A percentile compares a stretch with the other conserved stretches of the same genome.
phyloP scores from a whole-genome alignment of 345 rosid genomes.

The Citrus reticulata region DNA sequence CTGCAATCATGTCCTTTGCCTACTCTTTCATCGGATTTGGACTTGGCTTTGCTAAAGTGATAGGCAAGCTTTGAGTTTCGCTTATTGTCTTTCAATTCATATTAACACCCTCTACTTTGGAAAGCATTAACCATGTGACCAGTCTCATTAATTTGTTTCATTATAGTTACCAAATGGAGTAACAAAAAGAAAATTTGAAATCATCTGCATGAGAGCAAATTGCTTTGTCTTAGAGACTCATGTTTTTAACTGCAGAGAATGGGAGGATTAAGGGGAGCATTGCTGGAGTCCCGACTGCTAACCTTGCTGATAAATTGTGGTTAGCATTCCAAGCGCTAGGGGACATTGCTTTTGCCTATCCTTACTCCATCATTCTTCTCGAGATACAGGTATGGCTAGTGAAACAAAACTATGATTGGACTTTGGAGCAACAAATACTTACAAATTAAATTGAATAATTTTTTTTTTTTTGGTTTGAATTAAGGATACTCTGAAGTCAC shows the following conservation, averaged over 20 bases:
- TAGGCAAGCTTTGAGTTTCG: conserved; percentile 20
- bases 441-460: not conserved
- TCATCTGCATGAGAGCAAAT: not conserved
- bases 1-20: conserved; percentile 45
- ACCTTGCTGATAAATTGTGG: conserved; percentile 36
- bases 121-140: not conserved
- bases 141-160: not conserved
- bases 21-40: conserved; percentile 46
- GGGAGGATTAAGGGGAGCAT: conserved; percentile 48
- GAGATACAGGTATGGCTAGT: conserved; percentile 52
- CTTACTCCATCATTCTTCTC: conserved; percentile 49
- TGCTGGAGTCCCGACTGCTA: conserved; percentile 39
- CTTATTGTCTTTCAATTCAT: not conserved
- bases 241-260: conserved; percentile 31
- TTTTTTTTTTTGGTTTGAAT: not conserved
- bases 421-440: not conserved
- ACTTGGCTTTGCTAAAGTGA: conserved; percentile 40
- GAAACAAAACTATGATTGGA: no score
- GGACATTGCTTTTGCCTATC: conserved; percentile 64
- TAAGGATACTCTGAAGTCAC: conserved; percentile 41
- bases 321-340: conserved; percentile 52
- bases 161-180: not conserved
- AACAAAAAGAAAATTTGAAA: not conserved
- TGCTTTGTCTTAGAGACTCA: not conserved
- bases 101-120: not conserved